Evolutionary conservation across 2,329 filamentous ascomycete species (phyloP), one percentile per base, ranked within the genome.

Genomic region (Beauveria sp.): DNA sequence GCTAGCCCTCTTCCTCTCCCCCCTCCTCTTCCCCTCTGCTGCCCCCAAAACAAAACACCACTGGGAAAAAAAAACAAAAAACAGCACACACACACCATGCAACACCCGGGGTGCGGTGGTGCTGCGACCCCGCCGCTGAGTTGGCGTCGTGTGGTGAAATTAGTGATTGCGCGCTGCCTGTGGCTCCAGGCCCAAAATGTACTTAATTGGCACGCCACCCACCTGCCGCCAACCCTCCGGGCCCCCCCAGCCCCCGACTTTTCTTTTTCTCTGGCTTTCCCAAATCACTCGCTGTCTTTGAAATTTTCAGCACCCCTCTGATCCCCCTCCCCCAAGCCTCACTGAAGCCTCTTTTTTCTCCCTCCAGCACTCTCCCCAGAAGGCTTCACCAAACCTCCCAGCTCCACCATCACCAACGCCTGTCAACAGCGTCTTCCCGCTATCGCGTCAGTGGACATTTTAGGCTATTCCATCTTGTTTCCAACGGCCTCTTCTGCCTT

Each of bases 201-300:
- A 74, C 72, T 72, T 74, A 74, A 71, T 71, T 65, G 66, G 70
- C 67, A 64, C 71, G 71, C 67, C 72, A 63, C 71, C 72, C 72
- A 70, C 72, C 56, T 22, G 22, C 24, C 67, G 65, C 54, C 56
- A 54, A 9, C 28, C 12, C 24, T 16, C 20, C 45, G 34, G 22
- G 2, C 24, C 22, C 48, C 65, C 69, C 69, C 65, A 64, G 66
- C 69, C 70, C 69, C 56, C 56, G 26, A 24, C 26, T 48, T 48
- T 38, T 42, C 61, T 69, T 55, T 54, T 20, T 54, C 18, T 24
- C 42, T 34, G 34, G 34, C 24, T 31, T 45, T 31, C 40, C 66
- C 68, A 64, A 69, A 69, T 70, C 60, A 61, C 51, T 61, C 57
- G 20, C 59, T 53, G 45, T 38, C 43, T 38, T 28, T 24, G 18